phyloP scores from a whole-genome alignment of 768 basidiomycete species.

The Agaricus subrufescens region DNA sequence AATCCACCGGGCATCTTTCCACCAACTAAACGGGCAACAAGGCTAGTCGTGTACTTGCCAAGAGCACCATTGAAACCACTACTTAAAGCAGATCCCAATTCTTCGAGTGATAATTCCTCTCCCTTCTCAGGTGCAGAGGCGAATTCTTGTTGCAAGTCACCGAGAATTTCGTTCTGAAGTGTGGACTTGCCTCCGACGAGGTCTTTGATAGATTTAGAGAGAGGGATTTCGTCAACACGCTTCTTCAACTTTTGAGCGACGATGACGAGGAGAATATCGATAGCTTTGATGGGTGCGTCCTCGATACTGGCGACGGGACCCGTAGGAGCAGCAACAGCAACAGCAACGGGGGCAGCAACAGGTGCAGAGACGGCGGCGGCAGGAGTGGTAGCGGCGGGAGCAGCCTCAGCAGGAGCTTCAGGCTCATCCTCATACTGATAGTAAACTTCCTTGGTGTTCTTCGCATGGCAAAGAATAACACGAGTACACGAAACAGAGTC shows the following conservation, averaged over 20 bases:
- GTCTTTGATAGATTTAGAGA: conserved; percentile 95
- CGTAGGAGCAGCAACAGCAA: conserved; percentile 38
- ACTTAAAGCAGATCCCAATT: conserved; percentile 82
- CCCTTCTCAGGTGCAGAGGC: conserved; percentile 95
- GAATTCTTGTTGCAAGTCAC: conserved; percentile 95
- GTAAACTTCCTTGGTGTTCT: conserved; percentile 95
- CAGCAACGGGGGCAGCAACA: conserved; percentile 33
- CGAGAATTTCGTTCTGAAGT: conserved; percentile 96
- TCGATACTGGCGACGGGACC: conserved; percentile 74
- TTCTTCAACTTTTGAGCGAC: conserved; percentile 99
- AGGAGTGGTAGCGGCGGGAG: conserved; percentile 28
- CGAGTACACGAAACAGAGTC: conserved; percentile 78
- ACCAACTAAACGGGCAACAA: conserved; percentile 88
- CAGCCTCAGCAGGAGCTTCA: conserved; percentile 26
- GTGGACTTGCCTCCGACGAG: conserved; percentile 98
- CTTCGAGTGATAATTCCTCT: conserved; percentile 94
- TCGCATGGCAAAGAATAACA: conserved; percentile 86
- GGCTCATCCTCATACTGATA: conserved; percentile 93
- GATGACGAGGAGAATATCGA: conserved; percentile 81
- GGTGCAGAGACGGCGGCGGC: conserved; percentile 31
- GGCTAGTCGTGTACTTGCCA: conserved; percentile 89
- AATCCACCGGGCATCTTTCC: conserved; percentile 99
- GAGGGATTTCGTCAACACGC: conserved; percentile 79
- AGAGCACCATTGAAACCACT: conserved; percentile 80
- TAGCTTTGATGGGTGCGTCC: conserved; percentile 87